phyloP scores from a whole-genome alignment of 2,329 filamentous ascomycete genomes.

The Colletotrichum horii region DNA sequence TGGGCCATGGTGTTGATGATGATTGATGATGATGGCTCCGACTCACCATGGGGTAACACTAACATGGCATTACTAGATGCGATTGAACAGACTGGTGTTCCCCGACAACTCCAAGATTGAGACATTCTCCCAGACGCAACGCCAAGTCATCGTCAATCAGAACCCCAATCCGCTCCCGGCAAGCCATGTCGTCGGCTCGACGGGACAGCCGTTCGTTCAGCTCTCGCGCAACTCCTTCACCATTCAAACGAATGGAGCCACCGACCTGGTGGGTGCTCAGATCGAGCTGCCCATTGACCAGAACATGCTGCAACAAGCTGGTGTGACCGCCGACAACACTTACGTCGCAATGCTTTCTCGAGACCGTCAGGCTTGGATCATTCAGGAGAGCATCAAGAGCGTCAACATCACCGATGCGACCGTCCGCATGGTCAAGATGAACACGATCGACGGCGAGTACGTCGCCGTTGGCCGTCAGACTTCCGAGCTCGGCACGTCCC shows the following conservation, averaged over 20 bases:
- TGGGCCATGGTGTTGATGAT: neutral
- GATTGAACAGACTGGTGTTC: slow-evolving; percentile 23
- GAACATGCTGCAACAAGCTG: slow-evolving; percentile 19
- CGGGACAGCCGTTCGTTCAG: slow-evolving; percentile 26
- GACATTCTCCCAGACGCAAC: slow-evolving; percentile 26
- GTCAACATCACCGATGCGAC: slow-evolving; percentile 26
- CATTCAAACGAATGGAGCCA: slow-evolving; percentile 25
- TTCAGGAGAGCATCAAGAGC: slow-evolving; percentile 23
- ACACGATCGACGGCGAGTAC: slow-evolving; percentile 25
- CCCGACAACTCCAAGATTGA: slow-evolving; percentile 27
- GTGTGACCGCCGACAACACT: slow-evolving; percentile 25
- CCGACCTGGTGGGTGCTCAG: slow-evolving; percentile 24
- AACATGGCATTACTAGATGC: slow-evolving; percentile 18
- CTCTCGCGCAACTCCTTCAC: slow-evolving; percentile 25
- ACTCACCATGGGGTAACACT: neutral
- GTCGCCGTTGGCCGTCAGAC: slow-evolving; percentile 25
- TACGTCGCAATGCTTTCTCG: slow-evolving; percentile 24
- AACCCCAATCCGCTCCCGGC: slow-evolving; percentile 25
- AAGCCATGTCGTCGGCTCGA: slow-evolving; percentile 25
- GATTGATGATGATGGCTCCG: neutral
- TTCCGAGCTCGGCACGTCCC: slow-evolving; percentile 21
- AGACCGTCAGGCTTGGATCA: slow-evolving; percentile 26
- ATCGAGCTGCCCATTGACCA: slow-evolving; percentile 26
- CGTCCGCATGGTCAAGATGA: slow-evolving; percentile 26
- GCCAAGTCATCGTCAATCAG: slow-evolving; percentile 26